These are phyloP conservation scores for Liquidambar formosana DNA, from an alignment of 164 flowering plant genomes.

Conservation along the genomic window DNA sequence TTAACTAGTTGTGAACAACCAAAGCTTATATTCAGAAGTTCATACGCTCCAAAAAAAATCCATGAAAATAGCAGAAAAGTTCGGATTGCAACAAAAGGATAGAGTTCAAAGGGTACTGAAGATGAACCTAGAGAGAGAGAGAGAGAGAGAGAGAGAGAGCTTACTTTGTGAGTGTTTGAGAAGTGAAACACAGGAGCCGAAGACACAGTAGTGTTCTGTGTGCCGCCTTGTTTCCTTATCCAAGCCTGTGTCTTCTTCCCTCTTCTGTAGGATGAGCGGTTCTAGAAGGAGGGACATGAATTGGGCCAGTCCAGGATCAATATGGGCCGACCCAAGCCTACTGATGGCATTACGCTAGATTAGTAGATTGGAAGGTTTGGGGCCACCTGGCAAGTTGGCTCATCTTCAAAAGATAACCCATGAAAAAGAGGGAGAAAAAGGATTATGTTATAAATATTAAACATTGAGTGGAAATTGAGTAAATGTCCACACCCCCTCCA, in stretches of 20 bases:
- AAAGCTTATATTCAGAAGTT: not conserved
- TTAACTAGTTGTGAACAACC: slow-evolving; percentile 1
- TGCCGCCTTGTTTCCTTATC: slow-evolving; percentile 9
- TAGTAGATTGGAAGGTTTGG: too few relatives aligned
- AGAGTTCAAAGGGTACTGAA: not conserved
- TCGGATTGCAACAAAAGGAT: not conserved
- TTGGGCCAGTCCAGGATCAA: too few relatives aligned
- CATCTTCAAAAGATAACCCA: too few relatives aligned
- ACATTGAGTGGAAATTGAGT: too few relatives aligned
- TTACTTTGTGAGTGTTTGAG: not conserved
- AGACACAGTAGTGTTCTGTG: not conserved
- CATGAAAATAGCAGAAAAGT: not conserved
- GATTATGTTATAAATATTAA: too few relatives aligned
- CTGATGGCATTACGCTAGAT: too few relatives aligned
- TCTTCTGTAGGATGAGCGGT: too few relatives aligned
- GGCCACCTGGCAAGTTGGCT: too few relatives aligned
- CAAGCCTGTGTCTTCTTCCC: not conserved
- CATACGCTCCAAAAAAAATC: not conserved
- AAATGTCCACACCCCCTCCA: too few relatives aligned
- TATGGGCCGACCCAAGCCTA: too few relatives aligned
- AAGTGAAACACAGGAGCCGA: not conserved
- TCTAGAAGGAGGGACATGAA: too few relatives aligned
- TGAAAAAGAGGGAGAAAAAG: too few relatives aligned
- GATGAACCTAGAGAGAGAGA: not conserved
- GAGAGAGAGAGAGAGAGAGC: slow-evolving; percentile 1